Conservation (phyloP, 2,329 filamentous ascomycete species). For the Coniochaeta sp. region DNA sequence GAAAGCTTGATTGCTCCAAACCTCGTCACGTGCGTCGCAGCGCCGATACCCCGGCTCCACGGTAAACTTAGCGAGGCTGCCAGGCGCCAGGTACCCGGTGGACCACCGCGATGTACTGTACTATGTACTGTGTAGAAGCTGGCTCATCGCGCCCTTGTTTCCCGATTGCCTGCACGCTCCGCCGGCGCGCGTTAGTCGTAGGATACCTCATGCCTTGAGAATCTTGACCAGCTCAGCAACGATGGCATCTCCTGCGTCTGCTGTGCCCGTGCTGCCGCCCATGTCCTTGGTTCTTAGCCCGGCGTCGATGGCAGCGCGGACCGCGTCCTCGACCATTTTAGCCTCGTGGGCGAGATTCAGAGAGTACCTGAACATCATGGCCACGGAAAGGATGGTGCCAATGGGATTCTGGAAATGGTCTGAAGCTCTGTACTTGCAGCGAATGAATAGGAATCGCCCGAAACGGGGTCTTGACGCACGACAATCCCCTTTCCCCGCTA, state of each 20-base stretch:
- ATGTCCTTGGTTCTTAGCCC: conserved; percentile 80
- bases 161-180: too few species aligned
- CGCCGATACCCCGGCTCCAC: too few species aligned
- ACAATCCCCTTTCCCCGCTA: conserved; percentile 86
- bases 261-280: conserved; percentile 66
- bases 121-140: too few species aligned
- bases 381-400: conserved; percentile 83
- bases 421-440: conserved; percentile 8
- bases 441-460: conserved; percentile 7
- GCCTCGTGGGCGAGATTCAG: conserved; percentile 73
- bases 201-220: conserved; percentile 33
- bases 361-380: conserved; percentile 95
- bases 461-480: conserved; percentile 6
- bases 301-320: conserved; percentile 69
- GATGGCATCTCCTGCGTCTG: conserved; percentile 71
- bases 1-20: too few species aligned
- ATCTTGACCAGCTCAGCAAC: conserved; percentile 65
- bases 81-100: too few species aligned
- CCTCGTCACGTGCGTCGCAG: too few species aligned
- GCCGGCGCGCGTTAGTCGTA: too few species aligned
- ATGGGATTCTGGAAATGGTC: conserved; percentile 56
- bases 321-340: conserved; percentile 71
- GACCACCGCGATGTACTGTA: neutral
- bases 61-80: too few species aligned
- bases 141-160: too few species aligned